Conservation (phyloP, 2,329 filamentous ascomycete species). For the Ambrosiella xylebori region DNA sequence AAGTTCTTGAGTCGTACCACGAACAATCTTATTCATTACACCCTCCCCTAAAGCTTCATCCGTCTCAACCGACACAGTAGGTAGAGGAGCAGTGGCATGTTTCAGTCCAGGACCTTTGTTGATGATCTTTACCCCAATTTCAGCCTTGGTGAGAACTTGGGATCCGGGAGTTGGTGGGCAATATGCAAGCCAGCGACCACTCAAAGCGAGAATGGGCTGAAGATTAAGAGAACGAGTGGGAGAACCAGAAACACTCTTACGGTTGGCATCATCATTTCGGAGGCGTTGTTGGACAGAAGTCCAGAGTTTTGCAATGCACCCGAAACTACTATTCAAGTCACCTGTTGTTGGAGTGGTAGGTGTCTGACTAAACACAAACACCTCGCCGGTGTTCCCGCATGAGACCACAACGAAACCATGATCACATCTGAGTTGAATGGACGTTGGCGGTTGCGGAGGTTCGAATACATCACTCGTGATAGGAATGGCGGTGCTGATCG, state of each 20-base stretch:
- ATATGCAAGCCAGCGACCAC: slow-evolving; percentile 60
- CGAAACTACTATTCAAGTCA: slow-evolving; percentile 30
- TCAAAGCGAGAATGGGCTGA: slow-evolving; percentile 50
- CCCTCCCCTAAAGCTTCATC: slow-evolving; percentile 58
- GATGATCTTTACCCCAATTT: slow-evolving; percentile 38
- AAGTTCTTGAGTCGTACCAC: slow-evolving; percentile 62
- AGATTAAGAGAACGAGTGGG: slow-evolving; percentile 30
- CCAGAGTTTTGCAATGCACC: slow-evolving; percentile 80
- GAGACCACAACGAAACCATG: slow-evolving; percentile 55
- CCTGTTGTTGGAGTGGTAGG: slow-evolving; percentile 19
- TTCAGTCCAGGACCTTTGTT: slow-evolving; percentile 38
- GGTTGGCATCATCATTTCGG: slow-evolving; percentile 28
- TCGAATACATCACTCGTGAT: slow-evolving; percentile 46
- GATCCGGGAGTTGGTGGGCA: slow-evolving; percentile 57
- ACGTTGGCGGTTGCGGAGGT: slow-evolving; percentile 52
- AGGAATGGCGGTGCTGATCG: slow-evolving; percentile 36
- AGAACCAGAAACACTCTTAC: slow-evolving; percentile 19
- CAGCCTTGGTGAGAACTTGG: slow-evolving; percentile 50
- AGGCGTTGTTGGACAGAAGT: slow-evolving; percentile 56
- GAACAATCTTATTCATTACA: slow-evolving; percentile 58
- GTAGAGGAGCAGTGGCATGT: slow-evolving; percentile 51
- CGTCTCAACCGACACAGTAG: slow-evolving; percentile 46
- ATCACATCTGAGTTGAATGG: slow-evolving; percentile 57
- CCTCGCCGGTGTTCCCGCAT: slow-evolving; percentile 72
- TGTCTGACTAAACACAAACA: slow-evolving; percentile 54